A percentile compares a stretch with the other conserved stretches of the same genome.
phyloP scores from a whole-genome alignment of 163 green algal genomes.

The Volvox carteri region DNA sequence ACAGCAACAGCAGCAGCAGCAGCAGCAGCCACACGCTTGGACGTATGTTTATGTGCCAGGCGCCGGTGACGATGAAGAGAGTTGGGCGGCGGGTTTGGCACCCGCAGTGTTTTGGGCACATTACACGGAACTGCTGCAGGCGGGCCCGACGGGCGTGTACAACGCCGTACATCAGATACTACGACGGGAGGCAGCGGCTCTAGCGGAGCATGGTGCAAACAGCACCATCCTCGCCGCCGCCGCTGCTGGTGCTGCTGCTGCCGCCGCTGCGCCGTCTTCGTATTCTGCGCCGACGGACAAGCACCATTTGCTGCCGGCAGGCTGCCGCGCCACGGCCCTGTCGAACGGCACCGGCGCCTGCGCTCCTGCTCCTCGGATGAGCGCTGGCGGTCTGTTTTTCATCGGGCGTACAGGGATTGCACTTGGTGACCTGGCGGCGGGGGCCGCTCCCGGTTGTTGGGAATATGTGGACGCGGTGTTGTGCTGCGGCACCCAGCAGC shows the following conservation, averaged over 20 bases:
- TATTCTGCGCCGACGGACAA: constrained; percentile 51
- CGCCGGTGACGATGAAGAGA: constrained; percentile 97
- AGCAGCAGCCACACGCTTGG: constrained; percentile 15
- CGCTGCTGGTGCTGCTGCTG: no score
- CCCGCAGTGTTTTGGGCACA: constrained; percentile 87
- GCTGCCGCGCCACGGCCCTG: no score
- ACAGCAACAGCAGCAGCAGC: not conserved
- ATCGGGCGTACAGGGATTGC: constrained; percentile 70
- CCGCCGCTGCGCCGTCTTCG: not conserved
- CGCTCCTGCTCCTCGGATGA: not conserved
- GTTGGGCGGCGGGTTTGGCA: constrained; percentile 89
- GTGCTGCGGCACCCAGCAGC: constrained; percentile 52
- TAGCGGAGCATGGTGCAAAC: constrained; percentile 32
- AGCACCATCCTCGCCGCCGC: constrained; percentile 16
- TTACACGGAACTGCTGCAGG: constrained; percentile 45
- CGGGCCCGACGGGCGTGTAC: constrained; percentile 34
- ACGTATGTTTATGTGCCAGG: constrained; percentile 73
- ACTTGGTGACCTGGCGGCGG: constrained; percentile 61
- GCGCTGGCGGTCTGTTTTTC: constrained; percentile 55
- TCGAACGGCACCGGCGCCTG: no score
- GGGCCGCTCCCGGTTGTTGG: constrained; percentile 66
- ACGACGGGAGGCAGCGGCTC: not conserved
- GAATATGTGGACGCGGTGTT: constrained; percentile 75
- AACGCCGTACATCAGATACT: constrained; percentile 48
- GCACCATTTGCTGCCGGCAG: constrained; percentile 60